Evolutionary conservation across 2,329 filamentous ascomycete genomes (phyloP).

Genomic region (Orbilia brochopaga): DNA sequence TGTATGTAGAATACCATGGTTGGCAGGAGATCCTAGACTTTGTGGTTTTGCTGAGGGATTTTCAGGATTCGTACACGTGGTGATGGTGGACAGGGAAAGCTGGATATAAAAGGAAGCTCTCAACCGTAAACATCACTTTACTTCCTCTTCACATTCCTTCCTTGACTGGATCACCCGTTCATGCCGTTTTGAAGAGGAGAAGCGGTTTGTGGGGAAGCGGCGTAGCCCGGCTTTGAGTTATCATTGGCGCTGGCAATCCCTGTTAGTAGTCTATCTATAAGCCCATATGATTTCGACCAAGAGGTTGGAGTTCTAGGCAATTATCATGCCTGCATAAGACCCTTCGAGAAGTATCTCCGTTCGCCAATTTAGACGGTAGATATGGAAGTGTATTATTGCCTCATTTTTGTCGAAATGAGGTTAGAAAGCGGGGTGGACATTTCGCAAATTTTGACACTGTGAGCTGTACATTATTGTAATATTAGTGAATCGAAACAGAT

Average conservation of each 20-base stretch:
- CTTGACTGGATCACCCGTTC: too few relatives aligned
- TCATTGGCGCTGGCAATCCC: neutral
- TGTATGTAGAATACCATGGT: neutral
- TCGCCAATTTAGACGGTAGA: neutral
- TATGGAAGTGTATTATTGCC: neutral
- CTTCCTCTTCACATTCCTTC: too few relatives aligned
- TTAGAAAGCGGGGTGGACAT: neutral
- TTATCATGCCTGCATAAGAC: neutral
- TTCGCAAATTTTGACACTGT: neutral
- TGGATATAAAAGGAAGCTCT: neutral
- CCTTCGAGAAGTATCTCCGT: neutral
- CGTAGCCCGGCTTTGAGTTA: neutral
- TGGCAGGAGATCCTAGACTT: neutral
- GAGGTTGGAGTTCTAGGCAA: neutral
- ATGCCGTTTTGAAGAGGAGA: too few relatives aligned
- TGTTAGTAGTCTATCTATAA: neutral
- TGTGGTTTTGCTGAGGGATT: slow-evolving; percentile 37
- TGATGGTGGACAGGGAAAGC: neutral
- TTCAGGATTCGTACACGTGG: slow-evolving; percentile 43
- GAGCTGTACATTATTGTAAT: neutral
- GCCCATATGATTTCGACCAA: neutral
- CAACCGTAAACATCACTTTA: neutral
- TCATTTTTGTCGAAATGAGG: neutral
- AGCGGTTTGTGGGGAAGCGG: too few relatives aligned
- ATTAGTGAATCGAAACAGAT: neutral